A percentile compares a stretch with the other conserved stretches of the same genome.
phyloP scores from a whole-genome alignment of 495 filamentous ascomycete species.

The Xylaria bambusicola region DNA sequence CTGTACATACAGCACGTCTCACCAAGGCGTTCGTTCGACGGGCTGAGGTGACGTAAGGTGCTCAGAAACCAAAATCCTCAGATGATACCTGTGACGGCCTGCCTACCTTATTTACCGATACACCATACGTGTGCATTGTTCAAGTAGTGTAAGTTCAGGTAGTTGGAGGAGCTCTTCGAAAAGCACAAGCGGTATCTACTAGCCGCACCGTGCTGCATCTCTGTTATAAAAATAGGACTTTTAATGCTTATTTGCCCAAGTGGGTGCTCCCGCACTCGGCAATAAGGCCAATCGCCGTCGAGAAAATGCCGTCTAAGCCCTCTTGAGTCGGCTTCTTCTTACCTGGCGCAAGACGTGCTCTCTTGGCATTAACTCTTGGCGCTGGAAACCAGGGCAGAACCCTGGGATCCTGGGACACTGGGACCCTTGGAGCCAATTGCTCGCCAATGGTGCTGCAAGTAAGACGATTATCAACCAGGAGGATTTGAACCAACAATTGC shows the following conservation, averaged over 20 bases:
- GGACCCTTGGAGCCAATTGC: constrained; percentile 3
- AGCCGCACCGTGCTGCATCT: constrained; percentile 6
- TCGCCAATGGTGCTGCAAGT: constrained; percentile 12
- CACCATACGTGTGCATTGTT: background rate
- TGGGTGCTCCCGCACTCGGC: constrained; percentile 9
- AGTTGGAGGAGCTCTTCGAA: background rate
- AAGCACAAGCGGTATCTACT: constrained; percentile 8
- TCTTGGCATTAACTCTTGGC: too few species aligned
- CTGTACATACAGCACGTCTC: background rate
- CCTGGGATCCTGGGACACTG: constrained; percentile 6
- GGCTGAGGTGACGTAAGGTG: background rate
- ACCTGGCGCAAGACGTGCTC: constrained; percentile 9
- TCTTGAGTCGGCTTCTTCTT: constrained; percentile 1
- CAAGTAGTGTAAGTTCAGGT: background rate
- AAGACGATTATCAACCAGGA: constrained; percentile 12
- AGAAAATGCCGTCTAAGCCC: constrained; percentile 16
- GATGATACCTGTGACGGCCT: constrained; percentile 4
- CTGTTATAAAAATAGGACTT: constrained; percentile 20
- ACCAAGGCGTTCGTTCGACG: background rate
- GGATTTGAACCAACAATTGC: constrained; percentile 10
- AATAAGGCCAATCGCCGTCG: constrained; percentile 3
- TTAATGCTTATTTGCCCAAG: constrained; percentile 6
- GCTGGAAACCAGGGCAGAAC: constrained; percentile 2
- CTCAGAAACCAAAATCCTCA: constrained; percentile 15
- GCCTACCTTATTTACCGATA: background rate